phyloP scores from a whole-genome alignment of 768 basidiomycete species.

The Collybia sordida region DNA sequence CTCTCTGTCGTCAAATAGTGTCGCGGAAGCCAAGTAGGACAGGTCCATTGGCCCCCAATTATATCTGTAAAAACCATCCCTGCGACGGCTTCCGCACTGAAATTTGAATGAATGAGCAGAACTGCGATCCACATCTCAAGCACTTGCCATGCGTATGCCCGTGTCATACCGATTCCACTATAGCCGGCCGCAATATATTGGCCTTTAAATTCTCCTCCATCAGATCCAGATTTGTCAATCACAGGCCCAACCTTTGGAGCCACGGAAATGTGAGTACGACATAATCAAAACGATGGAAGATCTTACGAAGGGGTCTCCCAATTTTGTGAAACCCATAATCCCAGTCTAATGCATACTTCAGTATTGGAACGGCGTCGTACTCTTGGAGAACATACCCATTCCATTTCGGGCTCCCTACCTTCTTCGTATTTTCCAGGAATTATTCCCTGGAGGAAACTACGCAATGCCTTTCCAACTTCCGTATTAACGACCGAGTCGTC shows the following conservation, averaged over 20 bases:
- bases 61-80: conserved; percentile 11
- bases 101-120: neutral
- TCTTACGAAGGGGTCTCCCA: conserved; percentile 67
- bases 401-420: conserved; percentile 61
- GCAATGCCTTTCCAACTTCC: conserved; percentile 45
- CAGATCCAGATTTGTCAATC: conserved; percentile 23
- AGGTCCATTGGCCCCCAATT: conserved; percentile 1
- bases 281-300: neutral
- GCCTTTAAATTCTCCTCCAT: conserved; percentile 25
- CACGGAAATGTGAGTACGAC: neutral
- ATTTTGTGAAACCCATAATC: conserved; percentile 74
- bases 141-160: conserved; percentile 41
- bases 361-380: no score
- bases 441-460: conserved; percentile 57
- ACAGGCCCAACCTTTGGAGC: conserved; percentile 61
- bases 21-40: conserved; percentile 9
- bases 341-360: conserved; percentile 55
- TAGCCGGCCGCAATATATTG: conserved; percentile 58
- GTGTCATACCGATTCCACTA: conserved; percentile 60
- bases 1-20: conserved; percentile 5
- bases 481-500: conserved; percentile 60
- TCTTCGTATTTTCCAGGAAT: conserved; percentile 55
- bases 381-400: conserved; percentile 60
- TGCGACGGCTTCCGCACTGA: conserved; percentile 12
- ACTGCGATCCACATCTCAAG: neutral